A percentile compares a stretch with the other conserved stretches of the same genome.
These are phyloP conservation scores for Catharanthus roseus DNA, from an alignment of 257 asterid species.

Conservation along the genomic window DNA sequence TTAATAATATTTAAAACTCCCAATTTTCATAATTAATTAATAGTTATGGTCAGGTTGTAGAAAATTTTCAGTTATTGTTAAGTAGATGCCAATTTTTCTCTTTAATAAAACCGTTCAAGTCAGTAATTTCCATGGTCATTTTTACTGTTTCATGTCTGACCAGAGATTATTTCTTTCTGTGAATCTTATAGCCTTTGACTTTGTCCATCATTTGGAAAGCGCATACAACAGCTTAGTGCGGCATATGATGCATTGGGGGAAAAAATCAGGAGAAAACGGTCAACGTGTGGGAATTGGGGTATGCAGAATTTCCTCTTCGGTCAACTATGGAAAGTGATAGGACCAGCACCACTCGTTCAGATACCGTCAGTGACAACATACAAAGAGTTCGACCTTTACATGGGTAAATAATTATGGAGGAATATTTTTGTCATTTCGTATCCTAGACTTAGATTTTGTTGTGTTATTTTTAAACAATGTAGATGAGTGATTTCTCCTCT, in stretches of 20 bases:
- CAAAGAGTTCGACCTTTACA: constrained; percentile 56
- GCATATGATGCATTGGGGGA: constrained; percentile 63
- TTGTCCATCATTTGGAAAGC: constrained; percentile 32
- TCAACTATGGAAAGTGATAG: constrained; percentile 72
- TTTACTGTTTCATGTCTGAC: neutral
- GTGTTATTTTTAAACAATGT: neutral
- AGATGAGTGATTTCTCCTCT: too few relatives aligned
- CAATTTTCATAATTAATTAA: neutral
- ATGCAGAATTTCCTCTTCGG: constrained; percentile 34
- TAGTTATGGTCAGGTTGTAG: neutral
- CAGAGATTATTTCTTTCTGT: constrained; percentile 6
- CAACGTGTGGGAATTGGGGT: constrained; percentile 42
- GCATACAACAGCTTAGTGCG: constrained; percentile 35
- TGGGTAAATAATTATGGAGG: constrained; percentile 45
- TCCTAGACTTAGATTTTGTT: neutral
- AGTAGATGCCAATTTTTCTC: neutral
- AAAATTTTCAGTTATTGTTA: neutral
- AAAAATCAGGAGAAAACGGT: constrained; percentile 43
- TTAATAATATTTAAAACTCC: neutral
- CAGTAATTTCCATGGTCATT: neutral
- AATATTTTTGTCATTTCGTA: constrained; percentile 9
- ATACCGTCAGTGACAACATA: constrained; percentile 39
- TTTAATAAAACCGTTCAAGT: neutral
- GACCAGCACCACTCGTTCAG: constrained; percentile 38
- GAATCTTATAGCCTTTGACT: constrained; percentile 25